phyloP scores from a whole-genome alignment of 208 protist genomes.

The Endotrypanum monterogeii region DNA sequence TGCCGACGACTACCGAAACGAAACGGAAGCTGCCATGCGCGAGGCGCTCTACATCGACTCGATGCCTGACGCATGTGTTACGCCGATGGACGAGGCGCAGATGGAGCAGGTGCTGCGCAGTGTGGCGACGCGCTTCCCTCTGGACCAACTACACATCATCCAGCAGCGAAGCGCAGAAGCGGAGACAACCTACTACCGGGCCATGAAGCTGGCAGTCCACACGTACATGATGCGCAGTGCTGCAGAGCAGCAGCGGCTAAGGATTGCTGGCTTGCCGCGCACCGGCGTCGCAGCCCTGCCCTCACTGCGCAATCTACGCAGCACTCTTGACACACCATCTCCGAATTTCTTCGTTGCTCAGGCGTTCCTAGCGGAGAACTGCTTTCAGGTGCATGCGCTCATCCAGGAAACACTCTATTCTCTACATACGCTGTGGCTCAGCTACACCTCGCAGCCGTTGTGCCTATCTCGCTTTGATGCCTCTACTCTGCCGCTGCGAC shows the following conservation, averaged over 20 bases:
- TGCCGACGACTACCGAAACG: constrained; percentile 71
- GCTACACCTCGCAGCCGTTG: constrained; percentile 59
- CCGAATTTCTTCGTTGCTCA: constrained; percentile 73
- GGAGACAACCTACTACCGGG: constrained; percentile 80
- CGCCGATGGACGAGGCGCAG: constrained; percentile 79
- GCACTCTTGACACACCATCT: constrained; percentile 82
- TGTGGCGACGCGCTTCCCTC: constrained; percentile 76
- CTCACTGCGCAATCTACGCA: constrained; percentile 60
- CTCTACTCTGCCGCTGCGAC: constrained; percentile 63
- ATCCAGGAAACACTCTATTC: constrained; percentile 81
- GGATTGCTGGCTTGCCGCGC: constrained; percentile 23
- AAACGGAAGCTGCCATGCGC: constrained; percentile 76
- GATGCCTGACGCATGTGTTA: constrained; percentile 53
- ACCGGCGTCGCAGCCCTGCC: constrained; percentile 32
- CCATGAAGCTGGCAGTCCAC: constrained; percentile 80
- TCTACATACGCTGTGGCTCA: constrained; percentile 80
- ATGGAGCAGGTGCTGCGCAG: constrained; percentile 85
- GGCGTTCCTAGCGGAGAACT: constrained; percentile 79
- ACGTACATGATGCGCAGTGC: constrained; percentile 66
- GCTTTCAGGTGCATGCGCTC: constrained; percentile 88
- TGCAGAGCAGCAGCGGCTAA: constrained; percentile 67
- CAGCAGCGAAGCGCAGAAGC: constrained; percentile 73
- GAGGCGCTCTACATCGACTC: constrained; percentile 76
- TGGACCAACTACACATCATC: constrained; percentile 75
- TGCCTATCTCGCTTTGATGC: constrained; percentile 58